Evolutionary conservation across 2,329 filamentous ascomycete species (phyloP), one percentile per base, ranked within the genome.

Genomic region (Thielaviopsis punctulata): DNA sequence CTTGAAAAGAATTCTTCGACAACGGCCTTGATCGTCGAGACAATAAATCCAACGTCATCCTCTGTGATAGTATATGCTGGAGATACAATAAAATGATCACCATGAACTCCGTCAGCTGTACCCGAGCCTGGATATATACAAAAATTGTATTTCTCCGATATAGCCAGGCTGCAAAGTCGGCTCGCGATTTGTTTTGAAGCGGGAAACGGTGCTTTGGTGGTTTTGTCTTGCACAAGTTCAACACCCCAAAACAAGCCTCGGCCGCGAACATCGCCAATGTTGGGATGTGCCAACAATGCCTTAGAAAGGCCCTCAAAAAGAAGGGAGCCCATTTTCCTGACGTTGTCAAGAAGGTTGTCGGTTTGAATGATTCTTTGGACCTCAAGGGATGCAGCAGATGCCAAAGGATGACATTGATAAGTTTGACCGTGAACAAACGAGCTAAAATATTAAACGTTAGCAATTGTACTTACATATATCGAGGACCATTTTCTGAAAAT

Each of bases 71-170:
- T 86, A 64, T 79, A 86, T 1, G 84, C 73, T 4, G 84, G 84
- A 1, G 82, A 75, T 10, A 89, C 59, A 23, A 88, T 69, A 33
- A 86, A 67, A 62, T 86, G 81, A 59, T 89, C 84, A 9, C 84
- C 83, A 1, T 62, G 61, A 1, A 73, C 69, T 45, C 84, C 71
- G 57, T 73, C 79, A 0, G 69, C 75, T 0, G 77, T 78, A 1
- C 82, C 82, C 0, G 67, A 66, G 0, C 80, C 80, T 1, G 78
- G 77, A 60, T 86, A 86, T 2, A 86, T 60, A 7, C 65, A 63
- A n/a, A 73, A 59, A 0, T 63, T 61, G 46, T 69, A 66, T 6
- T 58, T 41, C 8, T 59, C 49, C 1, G 49, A 63, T 43, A 3
- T 54, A 55, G 6, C 54, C 13, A 36, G 30, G 30, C 30, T 36